Evolutionary conservation across 2,329 filamentous ascomycete species (phyloP).

Genomic region (Nakataea oryzae): DNA sequence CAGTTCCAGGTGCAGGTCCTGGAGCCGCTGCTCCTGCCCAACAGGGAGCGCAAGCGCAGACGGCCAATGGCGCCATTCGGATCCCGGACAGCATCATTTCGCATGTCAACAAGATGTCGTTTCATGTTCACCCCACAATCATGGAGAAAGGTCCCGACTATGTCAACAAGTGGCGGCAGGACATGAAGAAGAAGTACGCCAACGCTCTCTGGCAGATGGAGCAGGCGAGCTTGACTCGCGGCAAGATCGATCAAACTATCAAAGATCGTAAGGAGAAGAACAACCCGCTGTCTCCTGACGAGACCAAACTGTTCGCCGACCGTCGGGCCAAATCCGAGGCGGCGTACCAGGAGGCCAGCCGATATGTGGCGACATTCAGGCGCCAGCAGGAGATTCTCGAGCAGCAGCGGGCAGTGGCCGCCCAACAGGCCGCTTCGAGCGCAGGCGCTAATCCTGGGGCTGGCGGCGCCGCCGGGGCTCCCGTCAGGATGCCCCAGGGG

Average conservation of each 20-base stretch:
- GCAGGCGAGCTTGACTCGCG: conserved; percentile 26
- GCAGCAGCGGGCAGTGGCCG: conserved; percentile 10
- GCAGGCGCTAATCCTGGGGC: neutral
- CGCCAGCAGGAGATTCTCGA: conserved; percentile 28
- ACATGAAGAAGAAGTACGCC: conserved; percentile 35
- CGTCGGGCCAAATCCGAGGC: conserved; percentile 34
- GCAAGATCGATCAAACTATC: conserved; percentile 28
- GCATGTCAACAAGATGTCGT: conserved; percentile 37
- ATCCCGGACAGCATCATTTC: conserved; percentile 32
- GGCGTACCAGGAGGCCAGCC: conserved; percentile 32
- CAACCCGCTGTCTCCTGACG: conserved; percentile 33
- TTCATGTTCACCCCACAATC: conserved; percentile 30
- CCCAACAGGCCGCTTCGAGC: conserved; percentile 5
- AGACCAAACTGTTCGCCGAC: conserved; percentile 31
- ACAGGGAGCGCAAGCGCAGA: conserved; percentile 4
- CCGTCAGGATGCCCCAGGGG: conserved; percentile 3
- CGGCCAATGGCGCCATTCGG: conserved; percentile 1
- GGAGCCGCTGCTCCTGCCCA: conserved; percentile 7
- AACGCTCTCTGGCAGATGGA: conserved; percentile 41
- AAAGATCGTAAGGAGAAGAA: conserved; percentile 32
- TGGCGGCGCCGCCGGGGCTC: conserved; percentile 1
- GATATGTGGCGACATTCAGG: conserved; percentile 36
- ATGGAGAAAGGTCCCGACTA: conserved; percentile 31
- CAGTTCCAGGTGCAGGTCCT: conserved; percentile 6
- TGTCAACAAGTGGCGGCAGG: conserved; percentile 34